Evolutionary conservation across 2,329 filamentous ascomycete species (phyloP).

Genomic region (Basipetospora sp.): DNA sequence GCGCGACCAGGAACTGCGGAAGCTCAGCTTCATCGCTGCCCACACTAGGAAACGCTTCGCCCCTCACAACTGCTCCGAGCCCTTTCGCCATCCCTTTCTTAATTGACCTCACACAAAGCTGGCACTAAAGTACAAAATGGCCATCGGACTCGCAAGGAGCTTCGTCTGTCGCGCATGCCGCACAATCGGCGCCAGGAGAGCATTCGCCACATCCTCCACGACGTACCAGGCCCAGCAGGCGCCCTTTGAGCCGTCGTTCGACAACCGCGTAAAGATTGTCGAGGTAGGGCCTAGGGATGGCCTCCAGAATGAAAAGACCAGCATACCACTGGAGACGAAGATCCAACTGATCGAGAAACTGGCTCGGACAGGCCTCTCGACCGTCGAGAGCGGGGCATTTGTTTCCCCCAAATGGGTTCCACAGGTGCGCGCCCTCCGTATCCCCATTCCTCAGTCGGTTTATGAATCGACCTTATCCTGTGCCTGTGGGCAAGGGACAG

Average conservation of each 20-base stretch:
- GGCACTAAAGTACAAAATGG: background rate
- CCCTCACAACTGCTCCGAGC: no score
- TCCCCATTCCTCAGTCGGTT: no score
- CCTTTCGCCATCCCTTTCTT: background rate
- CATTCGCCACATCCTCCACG: constrained; percentile 22
- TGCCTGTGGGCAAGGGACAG: no score
- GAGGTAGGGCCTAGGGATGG: constrained; percentile 78
- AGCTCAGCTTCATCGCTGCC: no score
- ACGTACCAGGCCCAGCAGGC: background rate
- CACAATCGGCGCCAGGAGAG: constrained; percentile 19
- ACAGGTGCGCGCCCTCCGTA: constrained; percentile 41
- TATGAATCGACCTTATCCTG: no score
- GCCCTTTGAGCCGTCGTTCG: constrained; percentile 8
- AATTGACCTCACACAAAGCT: background rate
- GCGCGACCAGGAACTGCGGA: no score
- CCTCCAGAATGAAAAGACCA: constrained; percentile 69
- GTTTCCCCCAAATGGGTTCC: constrained; percentile 76
- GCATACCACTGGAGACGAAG: constrained; percentile 57
- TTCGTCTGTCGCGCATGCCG: constrained; percentile 25
- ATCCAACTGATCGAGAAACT: constrained; percentile 60
- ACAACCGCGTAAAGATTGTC: constrained; percentile 48
- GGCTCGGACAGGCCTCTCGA: constrained; percentile 50
- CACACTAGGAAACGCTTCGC: no score
- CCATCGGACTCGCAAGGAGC: constrained; percentile 23
- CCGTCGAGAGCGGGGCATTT: constrained; percentile 71